A percentile compares a stretch with the other conserved stretches of the same genome.
These are phyloP conservation scores for Neospermospora avenae DNA, from an alignment of 2,329 filamentous ascomycete species.

Conservation along the genomic window DNA sequence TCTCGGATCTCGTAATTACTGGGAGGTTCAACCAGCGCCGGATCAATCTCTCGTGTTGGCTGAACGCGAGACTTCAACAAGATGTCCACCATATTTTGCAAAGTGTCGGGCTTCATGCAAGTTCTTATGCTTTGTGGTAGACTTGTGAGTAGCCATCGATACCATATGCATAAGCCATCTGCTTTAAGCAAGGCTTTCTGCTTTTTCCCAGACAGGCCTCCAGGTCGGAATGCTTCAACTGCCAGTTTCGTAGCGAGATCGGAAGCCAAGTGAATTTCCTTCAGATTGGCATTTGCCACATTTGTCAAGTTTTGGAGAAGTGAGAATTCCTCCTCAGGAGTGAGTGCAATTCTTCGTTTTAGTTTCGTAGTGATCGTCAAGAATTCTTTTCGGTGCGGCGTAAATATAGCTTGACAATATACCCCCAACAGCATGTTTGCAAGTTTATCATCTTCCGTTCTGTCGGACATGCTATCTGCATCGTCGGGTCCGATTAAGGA, in stretches of 20 bases:
- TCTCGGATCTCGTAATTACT: conserved; percentile 7
- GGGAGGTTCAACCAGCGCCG: neutral
- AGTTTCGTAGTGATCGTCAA: neutral
- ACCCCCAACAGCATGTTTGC: neutral
- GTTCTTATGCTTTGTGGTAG: neutral
- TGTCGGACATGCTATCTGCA: neutral
- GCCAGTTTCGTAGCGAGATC: neutral
- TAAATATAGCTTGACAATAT: neutral
- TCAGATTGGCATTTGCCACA: neutral
- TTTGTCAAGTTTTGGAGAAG: neutral
- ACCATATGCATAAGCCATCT: neutral
- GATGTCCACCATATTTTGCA: neutral
- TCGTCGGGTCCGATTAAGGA: neutral
- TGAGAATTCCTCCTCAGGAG: neutral
- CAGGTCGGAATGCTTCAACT: neutral
- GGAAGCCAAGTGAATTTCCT: neutral
- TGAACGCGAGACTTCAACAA: neutral
- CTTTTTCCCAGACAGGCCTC: neutral
- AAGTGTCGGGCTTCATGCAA: neutral
- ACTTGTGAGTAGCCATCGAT: neutral
- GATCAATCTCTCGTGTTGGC: neutral
- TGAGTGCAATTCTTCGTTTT: neutral
- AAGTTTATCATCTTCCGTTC: neutral
- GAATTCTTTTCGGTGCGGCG: neutral
- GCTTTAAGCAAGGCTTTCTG: neutral